These are phyloP conservation scores for Collybia sordida DNA, from an alignment of 768 basidiomycete genomes.

Conservation along the genomic window DNA sequence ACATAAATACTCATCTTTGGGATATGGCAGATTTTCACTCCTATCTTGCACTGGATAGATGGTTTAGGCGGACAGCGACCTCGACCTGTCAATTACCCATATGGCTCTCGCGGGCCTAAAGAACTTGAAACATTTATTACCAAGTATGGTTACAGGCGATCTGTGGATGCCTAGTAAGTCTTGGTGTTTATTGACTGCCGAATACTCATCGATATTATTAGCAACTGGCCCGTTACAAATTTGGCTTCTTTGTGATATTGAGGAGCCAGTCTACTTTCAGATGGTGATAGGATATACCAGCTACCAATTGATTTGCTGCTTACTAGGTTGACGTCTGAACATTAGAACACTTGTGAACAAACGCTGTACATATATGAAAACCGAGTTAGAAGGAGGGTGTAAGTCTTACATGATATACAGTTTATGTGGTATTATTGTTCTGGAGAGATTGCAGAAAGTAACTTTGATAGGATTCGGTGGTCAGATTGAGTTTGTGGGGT, in stretches of 20 bases:
- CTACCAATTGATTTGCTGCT: too few species aligned
- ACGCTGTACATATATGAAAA: too few species aligned
- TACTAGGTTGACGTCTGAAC: too few species aligned
- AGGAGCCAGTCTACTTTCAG: not conserved
- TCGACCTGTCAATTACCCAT: constrained; percentile 77
- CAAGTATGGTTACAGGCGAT: constrained; percentile 77
- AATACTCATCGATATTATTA: constrained; percentile 20
- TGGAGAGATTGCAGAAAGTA: not conserved
- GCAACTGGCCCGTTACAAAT: constrained; percentile 75
- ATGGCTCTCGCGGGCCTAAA: constrained; percentile 94
- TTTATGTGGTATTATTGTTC: not conserved
- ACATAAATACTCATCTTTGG: constrained; percentile 3
- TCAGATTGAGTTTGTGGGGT: too few species aligned
- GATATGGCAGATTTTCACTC: constrained; percentile 78
- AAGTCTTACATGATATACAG: not conserved
- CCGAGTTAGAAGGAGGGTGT: too few species aligned
- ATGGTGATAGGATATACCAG: too few species aligned
- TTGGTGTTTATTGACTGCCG: not conserved
- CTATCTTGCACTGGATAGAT: constrained; percentile 95
- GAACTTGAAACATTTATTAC: constrained; percentile 74
- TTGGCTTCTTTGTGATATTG: constrained; percentile 51
- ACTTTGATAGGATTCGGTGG: not conserved
- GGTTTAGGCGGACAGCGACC: constrained; percentile 67
- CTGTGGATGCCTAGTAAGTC: constrained; percentile 72
- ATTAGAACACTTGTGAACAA: too few species aligned